Base-by-base conservation (phyloP, 805 yeast genomes). In the Metschnikowia shivogae region DNA sequence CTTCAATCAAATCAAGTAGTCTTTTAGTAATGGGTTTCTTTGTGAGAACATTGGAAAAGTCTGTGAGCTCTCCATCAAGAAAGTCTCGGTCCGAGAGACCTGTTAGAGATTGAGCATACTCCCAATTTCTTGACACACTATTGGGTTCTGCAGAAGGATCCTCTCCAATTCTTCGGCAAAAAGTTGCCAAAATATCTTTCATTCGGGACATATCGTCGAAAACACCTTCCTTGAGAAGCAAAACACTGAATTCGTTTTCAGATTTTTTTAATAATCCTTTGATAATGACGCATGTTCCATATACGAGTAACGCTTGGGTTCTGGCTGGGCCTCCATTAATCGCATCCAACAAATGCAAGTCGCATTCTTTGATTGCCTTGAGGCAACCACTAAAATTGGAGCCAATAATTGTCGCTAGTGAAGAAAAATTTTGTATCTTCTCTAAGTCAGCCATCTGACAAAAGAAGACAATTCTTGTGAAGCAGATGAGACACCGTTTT, bases 201-300 rank as follows among this genome's bases (percentile, higher is more conserved):
- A 45, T 38, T 26, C 39, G 32, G 12, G 34, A 28, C 8, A 76
- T 67, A 56, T 83, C 87, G 13, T 73, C 62, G 4, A 83, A 59
- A n/a, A 85, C 62, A 0, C 96, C 96, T 55, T 88, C 95, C 44
- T 86, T 74, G 54, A 78, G 84, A 49, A 88, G 78, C 7, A 68
- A 72, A 0, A 60, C 55, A 5, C 80, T 56, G 45, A 77, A 81
- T 1, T 61, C 47, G 1, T 62, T 64, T 0, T 82, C 74, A 13
- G 74, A 64, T 36, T 73, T 70, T 5, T 61, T 60, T 0, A 80
- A 62, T 40, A 86, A 58, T 2, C 61, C 48, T 7, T 70, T 65
- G 1, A 80, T 67, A 11, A 83, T 61, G 1, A 75, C 63, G 10
- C 85, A 61, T 0, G 84, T 71, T 5, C 81, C 81, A 34, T 63